Evolutionary conservation across 495 filamentous ascomycete genomes (phyloP).

Genomic region (Daldinia childiae): DNA sequence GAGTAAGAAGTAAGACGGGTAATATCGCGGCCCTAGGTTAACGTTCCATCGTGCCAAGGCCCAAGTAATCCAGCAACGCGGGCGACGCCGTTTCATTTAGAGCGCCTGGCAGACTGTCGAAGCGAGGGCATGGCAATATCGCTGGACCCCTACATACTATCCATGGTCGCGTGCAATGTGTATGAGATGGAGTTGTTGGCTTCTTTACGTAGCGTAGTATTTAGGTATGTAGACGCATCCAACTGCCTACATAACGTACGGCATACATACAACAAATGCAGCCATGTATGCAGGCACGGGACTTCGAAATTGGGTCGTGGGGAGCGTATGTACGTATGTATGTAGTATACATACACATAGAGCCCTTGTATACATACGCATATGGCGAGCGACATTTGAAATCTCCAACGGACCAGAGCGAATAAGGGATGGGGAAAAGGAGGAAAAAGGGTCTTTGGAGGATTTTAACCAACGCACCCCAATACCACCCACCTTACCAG

Average conservation of each 20-base stretch:
- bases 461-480: constrained; percentile 24
- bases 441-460: not conserved
- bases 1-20: constrained; percentile 18
- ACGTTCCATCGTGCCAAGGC: constrained; percentile 17
- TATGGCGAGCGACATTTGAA: not conserved
- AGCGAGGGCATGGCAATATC: not conserved
- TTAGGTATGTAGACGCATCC: too few species aligned
- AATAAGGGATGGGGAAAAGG: not conserved
- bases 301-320: constrained; percentile 18
- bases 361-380: too few species aligned
- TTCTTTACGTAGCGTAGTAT: not conserved
- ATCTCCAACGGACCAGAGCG: not conserved
- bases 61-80: constrained; percentile 23
- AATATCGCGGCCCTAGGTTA: constrained; percentile 14
- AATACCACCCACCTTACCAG: constrained; percentile 5
- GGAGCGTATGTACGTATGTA: not conserved
- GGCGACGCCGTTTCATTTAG: constrained; percentile 34
- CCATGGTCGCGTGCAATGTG: not conserved
- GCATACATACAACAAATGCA: not conserved
- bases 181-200: not conserved
- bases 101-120: constrained; percentile 12
- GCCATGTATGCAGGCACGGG: constrained; percentile 36
- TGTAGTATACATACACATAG: too few species aligned
- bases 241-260: not conserved
- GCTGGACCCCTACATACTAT: not conserved